A percentile compares a stretch with the other conserved stretches of the same genome.
Evolutionary conservation across 495 filamentous ascomycete genomes (phyloP).

Genomic region (Chlorociboria aeruginascens): DNA sequence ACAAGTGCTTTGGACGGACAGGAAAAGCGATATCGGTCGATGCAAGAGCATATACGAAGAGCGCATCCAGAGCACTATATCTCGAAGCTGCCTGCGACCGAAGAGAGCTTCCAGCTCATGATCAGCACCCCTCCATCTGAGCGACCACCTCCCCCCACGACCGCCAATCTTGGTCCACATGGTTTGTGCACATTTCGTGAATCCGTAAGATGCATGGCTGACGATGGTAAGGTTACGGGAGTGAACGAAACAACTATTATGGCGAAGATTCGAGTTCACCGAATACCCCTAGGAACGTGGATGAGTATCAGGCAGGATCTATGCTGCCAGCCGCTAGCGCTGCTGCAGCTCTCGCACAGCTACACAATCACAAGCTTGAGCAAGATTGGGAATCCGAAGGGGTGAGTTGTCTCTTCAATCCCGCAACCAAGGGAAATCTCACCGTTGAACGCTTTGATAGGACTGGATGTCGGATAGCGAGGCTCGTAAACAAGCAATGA

Average conservation of each 20-base stretch:
- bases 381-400: constrained; percentile 76
- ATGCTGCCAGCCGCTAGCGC: constrained; percentile 61
- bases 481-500: constrained; percentile 40
- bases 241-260: constrained; percentile 35
- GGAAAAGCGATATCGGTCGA: constrained; percentile 97
- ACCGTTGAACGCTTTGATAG: constrained; percentile 12
- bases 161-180: constrained; percentile 15
- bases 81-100: constrained; percentile 94
- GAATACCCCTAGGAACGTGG: constrained; percentile 57
- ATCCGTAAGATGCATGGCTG: constrained; percentile 2
- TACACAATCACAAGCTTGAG: constrained; percentile 72
- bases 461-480: constrained; percentile 34
- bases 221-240: constrained; percentile 26
- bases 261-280: constrained; percentile 58
- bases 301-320: constrained; percentile 52
- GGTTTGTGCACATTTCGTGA: constrained; percentile 13
- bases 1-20: constrained; percentile 30
- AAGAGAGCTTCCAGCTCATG: constrained; percentile 96
- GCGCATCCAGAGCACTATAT: constrained; percentile 98
- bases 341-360: constrained; percentile 75
- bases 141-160: constrained; percentile 46
- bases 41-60: constrained; percentile 98
- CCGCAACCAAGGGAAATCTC: not conserved
- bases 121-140: constrained; percentile 80
- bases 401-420: constrained; percentile 37